Percentiles rank a stretch among this genome's conserved stretches.
These are phyloP conservation scores for Prunus salicina DNA, from an alignment of 306 rosid genomes.

Conservation along the genomic window DNA sequence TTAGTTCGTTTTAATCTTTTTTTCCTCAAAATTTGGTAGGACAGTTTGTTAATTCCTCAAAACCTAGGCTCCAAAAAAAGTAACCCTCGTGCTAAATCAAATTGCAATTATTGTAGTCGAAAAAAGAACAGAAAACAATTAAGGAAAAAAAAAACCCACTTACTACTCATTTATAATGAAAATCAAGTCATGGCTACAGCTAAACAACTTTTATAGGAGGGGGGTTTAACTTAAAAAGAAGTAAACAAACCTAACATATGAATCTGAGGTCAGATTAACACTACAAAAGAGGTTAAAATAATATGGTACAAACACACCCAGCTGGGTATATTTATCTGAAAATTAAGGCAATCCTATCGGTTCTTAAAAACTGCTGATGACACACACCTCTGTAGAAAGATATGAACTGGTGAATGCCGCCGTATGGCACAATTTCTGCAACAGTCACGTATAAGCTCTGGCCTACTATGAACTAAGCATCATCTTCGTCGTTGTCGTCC, in stretches of 20 bases:
- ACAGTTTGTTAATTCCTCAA: too few relatives aligned
- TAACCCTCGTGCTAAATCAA: too few relatives aligned
- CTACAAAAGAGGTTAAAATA: slow-evolving; percentile 44
- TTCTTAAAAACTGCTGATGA: slow-evolving; percentile 28
- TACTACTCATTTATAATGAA: slow-evolving; percentile 34
- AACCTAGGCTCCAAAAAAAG: too few relatives aligned
- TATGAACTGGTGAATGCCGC: slow-evolving; percentile 28
- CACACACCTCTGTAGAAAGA: slow-evolving; percentile 31
- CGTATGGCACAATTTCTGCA: slow-evolving; percentile 34
- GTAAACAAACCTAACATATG: slow-evolving; percentile 17
- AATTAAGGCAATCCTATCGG: slow-evolving; percentile 30
- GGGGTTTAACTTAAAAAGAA: slow-evolving; percentile 22
- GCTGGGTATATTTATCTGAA: slow-evolving; percentile 33
- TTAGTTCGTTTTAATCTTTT: too few relatives aligned
- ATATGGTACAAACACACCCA: slow-evolving; percentile 76
- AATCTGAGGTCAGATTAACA: slow-evolving; percentile 41
- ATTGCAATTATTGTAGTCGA: neutral
- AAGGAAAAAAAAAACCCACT: slow-evolving; percentile 11
- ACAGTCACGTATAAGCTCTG: slow-evolving; percentile 25
- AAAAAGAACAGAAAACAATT: neutral
- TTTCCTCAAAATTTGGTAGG: too few relatives aligned
- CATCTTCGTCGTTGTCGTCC: slow-evolving; percentile 11
- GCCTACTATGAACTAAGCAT: slow-evolving; percentile 21
- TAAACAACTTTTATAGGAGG: slow-evolving; percentile 31
- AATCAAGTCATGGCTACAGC: slow-evolving; percentile 28